These are phyloP conservation scores for Cytospora mali DNA, from an alignment of 2,329 filamentous ascomycete species.

Conservation along the genomic window DNA sequence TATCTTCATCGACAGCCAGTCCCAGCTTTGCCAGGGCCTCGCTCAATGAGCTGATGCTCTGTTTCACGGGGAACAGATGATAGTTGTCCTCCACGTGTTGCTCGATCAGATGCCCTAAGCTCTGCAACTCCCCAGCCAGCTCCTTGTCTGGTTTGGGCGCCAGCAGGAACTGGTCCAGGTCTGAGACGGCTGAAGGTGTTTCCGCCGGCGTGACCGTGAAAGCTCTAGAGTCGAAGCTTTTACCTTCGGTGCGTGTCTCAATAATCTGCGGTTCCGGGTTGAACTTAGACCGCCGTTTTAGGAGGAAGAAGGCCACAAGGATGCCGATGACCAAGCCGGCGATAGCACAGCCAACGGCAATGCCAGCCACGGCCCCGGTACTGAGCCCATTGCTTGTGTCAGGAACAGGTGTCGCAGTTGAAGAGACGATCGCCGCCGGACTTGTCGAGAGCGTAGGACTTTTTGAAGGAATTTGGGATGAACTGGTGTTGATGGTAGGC, in stretches of 20 bases:
- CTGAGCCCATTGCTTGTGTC: constrained; percentile 17
- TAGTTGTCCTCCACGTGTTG: constrained; percentile 47
- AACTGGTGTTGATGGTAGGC: background rate
- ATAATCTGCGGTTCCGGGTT: background rate
- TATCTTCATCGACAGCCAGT: constrained; percentile 28
- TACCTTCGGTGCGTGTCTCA: background rate
- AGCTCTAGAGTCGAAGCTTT: constrained; percentile 13
- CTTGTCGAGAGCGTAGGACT: background rate
- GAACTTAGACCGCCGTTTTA: constrained; percentile 29
- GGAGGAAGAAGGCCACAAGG: constrained; percentile 34
- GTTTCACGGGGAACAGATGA: constrained; percentile 34
- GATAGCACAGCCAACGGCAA: constrained; percentile 36
- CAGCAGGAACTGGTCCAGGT: constrained; percentile 41
- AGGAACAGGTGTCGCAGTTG: background rate
- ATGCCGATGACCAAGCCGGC: constrained; percentile 36
- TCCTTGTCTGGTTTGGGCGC: constrained; percentile 42
- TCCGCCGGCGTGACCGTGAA: constrained; percentile 22
- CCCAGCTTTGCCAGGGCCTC: constrained; percentile 35
- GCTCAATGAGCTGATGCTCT: constrained; percentile 30
- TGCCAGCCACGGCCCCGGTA: constrained; percentile 34
- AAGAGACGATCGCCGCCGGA: background rate
- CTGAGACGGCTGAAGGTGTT: constrained; percentile 15
- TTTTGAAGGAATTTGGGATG: background rate
- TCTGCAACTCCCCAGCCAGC: constrained; percentile 38
- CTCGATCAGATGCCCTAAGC: constrained; percentile 41